Evolutionary conservation across 73 alveolate genomes (phyloP).

Genomic region (Uronychia setigera): DNA sequence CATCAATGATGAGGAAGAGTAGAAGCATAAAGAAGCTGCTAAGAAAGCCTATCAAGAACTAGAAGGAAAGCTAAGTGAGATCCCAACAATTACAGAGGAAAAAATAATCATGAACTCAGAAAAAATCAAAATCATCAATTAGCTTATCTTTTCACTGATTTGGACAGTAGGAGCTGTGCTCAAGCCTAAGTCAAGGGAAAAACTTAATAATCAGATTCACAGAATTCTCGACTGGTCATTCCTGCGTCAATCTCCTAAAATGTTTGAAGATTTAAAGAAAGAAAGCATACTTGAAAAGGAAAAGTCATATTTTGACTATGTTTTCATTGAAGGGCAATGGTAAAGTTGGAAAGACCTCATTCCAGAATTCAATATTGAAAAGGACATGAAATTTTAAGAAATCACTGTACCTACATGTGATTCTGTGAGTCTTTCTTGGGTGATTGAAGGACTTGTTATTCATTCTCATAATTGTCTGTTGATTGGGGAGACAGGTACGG

Average conservation of each 20-base stretch:
- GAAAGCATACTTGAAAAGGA: background rate
- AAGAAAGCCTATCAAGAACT: background rate
- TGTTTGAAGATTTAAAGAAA: background rate
- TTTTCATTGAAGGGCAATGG: background rate
- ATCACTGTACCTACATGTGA: conserved; percentile 93
- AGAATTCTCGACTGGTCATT: background rate
- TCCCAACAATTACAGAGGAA: background rate
- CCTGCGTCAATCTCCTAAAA: background rate
- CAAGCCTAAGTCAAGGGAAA: conserved; percentile 4
- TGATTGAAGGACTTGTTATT: conserved; percentile 63
- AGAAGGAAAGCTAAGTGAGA: background rate
- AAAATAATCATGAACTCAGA: background rate
- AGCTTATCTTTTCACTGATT: background rate
- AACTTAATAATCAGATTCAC: background rate
- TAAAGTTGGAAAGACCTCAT: background rate
- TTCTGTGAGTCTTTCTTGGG: conserved; percentile 75
- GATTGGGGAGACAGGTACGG: conserved; percentile 95
- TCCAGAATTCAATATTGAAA: background rate
- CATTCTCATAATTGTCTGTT: conserved; percentile 68
- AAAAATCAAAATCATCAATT: background rate
- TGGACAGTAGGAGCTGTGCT: conserved; percentile 22
- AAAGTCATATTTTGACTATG: background rate
- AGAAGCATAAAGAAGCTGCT: background rate
- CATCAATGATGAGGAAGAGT: background rate
- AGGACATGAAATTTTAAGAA: conserved; percentile 80